Evolutionary conservation across 345 rosid genomes (phyloP), one percentile per base, ranked within the genome.

Genomic region (Populus deltoides): DNA sequence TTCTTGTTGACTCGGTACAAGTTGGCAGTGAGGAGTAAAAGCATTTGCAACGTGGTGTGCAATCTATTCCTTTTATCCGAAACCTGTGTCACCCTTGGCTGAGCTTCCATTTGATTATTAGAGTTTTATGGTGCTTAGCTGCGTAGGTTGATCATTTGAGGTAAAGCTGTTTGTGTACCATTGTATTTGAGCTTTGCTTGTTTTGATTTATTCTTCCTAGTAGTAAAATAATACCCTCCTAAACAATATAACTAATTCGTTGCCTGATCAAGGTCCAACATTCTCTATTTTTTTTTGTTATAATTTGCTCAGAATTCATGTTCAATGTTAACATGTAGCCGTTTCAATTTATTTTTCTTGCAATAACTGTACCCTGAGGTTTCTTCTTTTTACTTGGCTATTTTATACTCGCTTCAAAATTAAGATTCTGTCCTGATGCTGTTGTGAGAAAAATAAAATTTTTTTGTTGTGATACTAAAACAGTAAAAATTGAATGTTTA

Each of bases 101-200:
- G 77, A 62, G 77, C 39, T 62, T 74, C 36, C 66, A 41, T 61
- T 13, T 15, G 55, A 15, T 41, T 27, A 27, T 22, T 3, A 24
- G 66, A 47, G 53, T 47, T 47, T 47, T 47, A 3, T 47, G 53
- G 53, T 13, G 53, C 53, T 47, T 15, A 47, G 17, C 53, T 47
- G 55, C 8, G 39, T 74, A 27, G 77, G 57, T 62, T 62, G 70
- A 29, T 41, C 9, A 62, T 38, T 45, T 74, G 65, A 72, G 75
- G 65, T 53, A 53, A 25, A 72, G 45, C 17, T 66, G 49, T 66
- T 35, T 66, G 62, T 11, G 39, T 16, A n/a, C 35, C 24, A 33
- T 13, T 59, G n/a, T 53, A 8, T 22, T 49, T 12, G 68, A 25
- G n/a, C 4, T 0, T 38, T 59, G 43, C 43, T 45, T 63, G 8